These are phyloP conservation scores for Striga asiatica DNA, from an alignment of 257 asterid species.

Conservation along the genomic window DNA sequence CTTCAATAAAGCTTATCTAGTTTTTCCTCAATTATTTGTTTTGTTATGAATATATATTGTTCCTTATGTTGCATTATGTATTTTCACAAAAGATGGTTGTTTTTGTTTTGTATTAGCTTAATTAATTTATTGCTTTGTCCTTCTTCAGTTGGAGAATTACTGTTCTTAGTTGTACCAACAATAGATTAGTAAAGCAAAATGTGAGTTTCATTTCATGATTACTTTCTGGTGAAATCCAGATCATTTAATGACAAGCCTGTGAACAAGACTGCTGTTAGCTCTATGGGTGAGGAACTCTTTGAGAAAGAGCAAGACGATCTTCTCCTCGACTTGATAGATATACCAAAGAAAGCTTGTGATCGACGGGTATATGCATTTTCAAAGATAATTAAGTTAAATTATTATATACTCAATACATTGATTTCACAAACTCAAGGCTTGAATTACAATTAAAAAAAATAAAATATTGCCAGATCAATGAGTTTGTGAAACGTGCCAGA, in stretches of 20 bases:
- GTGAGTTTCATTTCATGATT: too few species aligned
- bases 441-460: not conserved
- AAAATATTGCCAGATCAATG: conserved; percentile 49
- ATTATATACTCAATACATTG: too few species aligned
- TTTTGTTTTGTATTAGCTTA: too few species aligned
- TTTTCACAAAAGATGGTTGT: too few species aligned
- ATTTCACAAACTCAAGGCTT: too few species aligned
- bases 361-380: conserved; percentile 81
- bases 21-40: not conserved
- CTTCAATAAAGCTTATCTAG: not conserved
- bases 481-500: conserved; percentile 88
- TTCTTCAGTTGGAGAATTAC: too few species aligned
- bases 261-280: conserved; percentile 48
- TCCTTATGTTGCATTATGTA: too few species aligned
- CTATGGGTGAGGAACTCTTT: conserved; percentile 76
- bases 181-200: too few species aligned
- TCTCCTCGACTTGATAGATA: conserved; percentile 71
- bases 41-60: too few species aligned
- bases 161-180: too few species aligned
- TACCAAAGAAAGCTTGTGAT: conserved; percentile 94
- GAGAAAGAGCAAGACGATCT: conserved; percentile 96
- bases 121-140: too few species aligned
- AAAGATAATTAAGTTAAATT: not conserved
- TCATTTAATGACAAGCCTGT: conserved; percentile 86
- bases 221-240: conserved; percentile 23